Base-by-base conservation (phyloP, 768 basidiomycete species). In the Psilocybe azurescens region DNA sequence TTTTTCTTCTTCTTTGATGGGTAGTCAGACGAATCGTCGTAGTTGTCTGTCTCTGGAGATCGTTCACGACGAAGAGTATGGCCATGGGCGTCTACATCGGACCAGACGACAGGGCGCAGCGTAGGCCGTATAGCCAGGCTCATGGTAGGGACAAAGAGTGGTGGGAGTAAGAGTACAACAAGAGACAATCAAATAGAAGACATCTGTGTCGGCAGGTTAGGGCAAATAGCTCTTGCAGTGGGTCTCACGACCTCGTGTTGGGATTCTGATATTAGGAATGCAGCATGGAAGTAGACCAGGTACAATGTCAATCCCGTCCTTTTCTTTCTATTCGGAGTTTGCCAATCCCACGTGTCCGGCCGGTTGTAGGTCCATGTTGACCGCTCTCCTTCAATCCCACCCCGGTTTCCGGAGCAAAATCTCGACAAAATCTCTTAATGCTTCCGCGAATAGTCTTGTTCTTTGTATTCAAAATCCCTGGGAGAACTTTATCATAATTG, bases 341-440 rank as follows among this genome's bases (percentile, higher is more conserved):
- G 41, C 53, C 38, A 41, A 65, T 61, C 60, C 60, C 67, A 66
- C 67, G 63, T 66, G 60, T 44, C 41, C 41, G 41, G 41, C 66
- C 59, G 56, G 56, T 70, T 72, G 71, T 72, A 69, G 71, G 71
- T 72, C 71, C 71, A 72, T 70, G 63, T 65, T 67, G 59, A 57
- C 47, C 38, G 32, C 13, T 20, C 18, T 24, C 8, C 10, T 36
- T 20, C 13, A 28, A 44, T 14, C 51, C 24, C 24, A 24, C 48
- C 33, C 58, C 29, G 5, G 28, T 47, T 28, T 39, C 20, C 24
- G 38, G 38, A 46, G 8, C 24, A 41, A 29, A 24, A n/a, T 20
- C 5, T 56, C 55, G 5, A 44, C 44, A 14, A 30, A 30, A 24
- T 7, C 33, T 36, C 33, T 2, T 36, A 36, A 36, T 7, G 6